Percentiles rank a stretch among this genome's conserved stretches.
These are phyloP conservation scores for Xylaria digitata DNA, from an alignment of 2,329 filamentous ascomycete genomes.

Conservation along the genomic window DNA sequence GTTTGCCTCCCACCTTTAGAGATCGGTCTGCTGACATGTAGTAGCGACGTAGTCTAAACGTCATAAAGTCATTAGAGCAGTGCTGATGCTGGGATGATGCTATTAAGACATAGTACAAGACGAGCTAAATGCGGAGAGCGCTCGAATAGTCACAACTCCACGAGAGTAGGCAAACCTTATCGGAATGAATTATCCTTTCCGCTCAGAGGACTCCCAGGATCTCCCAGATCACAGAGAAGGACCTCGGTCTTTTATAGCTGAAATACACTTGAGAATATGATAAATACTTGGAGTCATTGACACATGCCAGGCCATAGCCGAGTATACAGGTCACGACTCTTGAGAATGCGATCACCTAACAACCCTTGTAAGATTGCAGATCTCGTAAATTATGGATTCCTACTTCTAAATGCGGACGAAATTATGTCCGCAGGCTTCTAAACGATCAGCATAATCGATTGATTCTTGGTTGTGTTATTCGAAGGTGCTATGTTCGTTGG, in stretches of 20 bases:
- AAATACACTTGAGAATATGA: neutral
- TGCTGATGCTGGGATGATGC: slow-evolving; percentile 32
- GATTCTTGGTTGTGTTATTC: neutral
- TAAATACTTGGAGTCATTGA: slow-evolving; percentile 3
- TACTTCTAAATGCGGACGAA: neutral
- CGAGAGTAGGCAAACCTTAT: slow-evolving; percentile 28
- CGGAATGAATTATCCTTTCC: neutral
- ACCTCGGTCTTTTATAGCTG: neutral
- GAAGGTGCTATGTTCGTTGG: no score
- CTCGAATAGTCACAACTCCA: neutral
- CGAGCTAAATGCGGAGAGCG: slow-evolving; percentile 7
- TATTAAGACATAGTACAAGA: slow-evolving; percentile 20
- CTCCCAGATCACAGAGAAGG: neutral
- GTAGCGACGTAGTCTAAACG: slow-evolving; percentile 28
- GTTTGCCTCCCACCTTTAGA: slow-evolving; percentile 23
- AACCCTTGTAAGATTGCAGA: neutral
- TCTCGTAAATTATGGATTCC: neutral
- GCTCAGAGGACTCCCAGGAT: neutral
- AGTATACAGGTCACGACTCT: neutral
- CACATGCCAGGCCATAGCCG: neutral
- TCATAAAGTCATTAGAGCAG: slow-evolving; percentile 24
- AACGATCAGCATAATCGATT: neutral
- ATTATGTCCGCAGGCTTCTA: neutral
- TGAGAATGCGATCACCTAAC: neutral
- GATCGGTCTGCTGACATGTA: slow-evolving; percentile 4